Conservation (phyloP, 2,329 filamentous ascomycete genomes). For the Colletotrichum cuscutae region DNA sequence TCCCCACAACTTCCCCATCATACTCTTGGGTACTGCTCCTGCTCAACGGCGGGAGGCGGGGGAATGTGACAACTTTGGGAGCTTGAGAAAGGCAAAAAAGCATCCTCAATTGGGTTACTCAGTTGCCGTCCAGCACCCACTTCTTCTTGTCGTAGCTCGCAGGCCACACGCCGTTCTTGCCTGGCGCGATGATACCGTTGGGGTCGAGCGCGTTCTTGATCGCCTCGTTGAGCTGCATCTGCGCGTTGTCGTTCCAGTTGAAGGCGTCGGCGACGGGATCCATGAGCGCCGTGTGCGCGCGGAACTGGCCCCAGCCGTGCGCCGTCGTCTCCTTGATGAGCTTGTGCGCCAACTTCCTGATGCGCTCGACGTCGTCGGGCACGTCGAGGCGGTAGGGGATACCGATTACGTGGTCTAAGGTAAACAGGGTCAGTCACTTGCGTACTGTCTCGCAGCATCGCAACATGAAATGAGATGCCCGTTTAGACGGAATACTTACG, state of each 20-base stretch:
- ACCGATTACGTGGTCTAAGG: slow-evolving; percentile 58
- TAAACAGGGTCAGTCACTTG: not conserved
- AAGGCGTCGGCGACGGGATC: slow-evolving; percentile 56
- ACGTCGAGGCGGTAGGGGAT: slow-evolving; percentile 61
- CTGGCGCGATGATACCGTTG: slow-evolving; percentile 46
- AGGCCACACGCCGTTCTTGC: slow-evolving; percentile 48
- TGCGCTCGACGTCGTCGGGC: slow-evolving; percentile 46
- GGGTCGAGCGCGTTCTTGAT: slow-evolving; percentile 56
- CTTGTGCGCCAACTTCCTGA: slow-evolving; percentile 41
- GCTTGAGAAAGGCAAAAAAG: too few relatives aligned
- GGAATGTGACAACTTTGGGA: too few relatives aligned
- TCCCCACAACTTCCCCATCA: too few relatives aligned
- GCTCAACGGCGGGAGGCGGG: too few relatives aligned
- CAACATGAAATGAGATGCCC: too few relatives aligned
- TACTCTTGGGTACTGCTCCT: too few relatives aligned
- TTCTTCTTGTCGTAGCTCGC: slow-evolving; percentile 38
- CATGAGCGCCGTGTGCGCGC: slow-evolving; percentile 55
- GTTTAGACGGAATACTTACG: slow-evolving; percentile 35
- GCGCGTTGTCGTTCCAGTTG: slow-evolving; percentile 51
- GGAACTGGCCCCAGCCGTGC: slow-evolving; percentile 54
- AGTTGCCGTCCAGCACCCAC: slow-evolving; percentile 31
- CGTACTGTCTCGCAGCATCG: not conserved
- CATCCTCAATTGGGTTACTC: not conserved
- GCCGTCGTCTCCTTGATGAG: slow-evolving; percentile 51
- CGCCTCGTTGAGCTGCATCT: slow-evolving; percentile 55